Percentiles rank a stretch among this genome's conserved stretches.
Evolutionary conservation across 371 early-diverging fungal species (phyloP).

Genomic region (Enteropsectra breve): DNA sequence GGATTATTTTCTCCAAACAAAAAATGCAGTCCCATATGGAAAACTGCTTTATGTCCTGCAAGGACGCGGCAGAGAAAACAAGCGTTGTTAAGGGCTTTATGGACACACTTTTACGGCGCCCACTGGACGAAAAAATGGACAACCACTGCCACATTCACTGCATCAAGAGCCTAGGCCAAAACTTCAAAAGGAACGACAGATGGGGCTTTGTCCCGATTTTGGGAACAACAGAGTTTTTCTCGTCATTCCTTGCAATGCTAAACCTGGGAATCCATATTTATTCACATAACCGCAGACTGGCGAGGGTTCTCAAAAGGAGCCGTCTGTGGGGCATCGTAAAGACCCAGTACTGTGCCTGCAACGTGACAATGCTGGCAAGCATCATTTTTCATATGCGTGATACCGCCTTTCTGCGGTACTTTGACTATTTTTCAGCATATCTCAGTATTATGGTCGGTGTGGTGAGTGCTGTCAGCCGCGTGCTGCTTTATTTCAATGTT

Average conservation of each 20-base stretch:
- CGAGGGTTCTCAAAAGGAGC: neutral
- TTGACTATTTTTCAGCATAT: slow-evolving; percentile 51
- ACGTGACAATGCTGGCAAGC: slow-evolving; percentile 43
- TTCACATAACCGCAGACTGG: slow-evolving; percentile 17
- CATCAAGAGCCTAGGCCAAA: slow-evolving; percentile 30
- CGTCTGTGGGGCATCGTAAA: slow-evolving; percentile 4
- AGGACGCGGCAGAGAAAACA: too few species aligned
- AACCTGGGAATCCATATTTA: slow-evolving; percentile 29
- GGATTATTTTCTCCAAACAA: too few species aligned
- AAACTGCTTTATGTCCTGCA: too few species aligned
- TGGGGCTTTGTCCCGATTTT: slow-evolving; percentile 45
- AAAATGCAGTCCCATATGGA: too few species aligned
- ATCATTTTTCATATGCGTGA: slow-evolving; percentile 52
- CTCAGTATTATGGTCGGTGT: slow-evolving; percentile 30
- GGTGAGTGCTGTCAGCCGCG: slow-evolving; percentile 25
- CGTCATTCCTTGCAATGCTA: slow-evolving; percentile 36
- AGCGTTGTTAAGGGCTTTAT: too few species aligned
- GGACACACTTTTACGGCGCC: slow-evolving; percentile 31
- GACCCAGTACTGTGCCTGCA: slow-evolving; percentile 33
- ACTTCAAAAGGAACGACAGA: slow-evolving; percentile 49
- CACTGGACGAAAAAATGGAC: slow-evolving; percentile 26
- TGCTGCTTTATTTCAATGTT: slow-evolving; percentile 9
- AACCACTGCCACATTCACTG: slow-evolving; percentile 41
- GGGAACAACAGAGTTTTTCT: slow-evolving; percentile 47
- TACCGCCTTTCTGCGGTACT: slow-evolving; percentile 36